Percentiles rank a stretch among this genome's conserved stretches.
Conservation (phyloP, 2,329 filamentous ascomycete genomes). For the Uncinocarpus reesii region DNA sequence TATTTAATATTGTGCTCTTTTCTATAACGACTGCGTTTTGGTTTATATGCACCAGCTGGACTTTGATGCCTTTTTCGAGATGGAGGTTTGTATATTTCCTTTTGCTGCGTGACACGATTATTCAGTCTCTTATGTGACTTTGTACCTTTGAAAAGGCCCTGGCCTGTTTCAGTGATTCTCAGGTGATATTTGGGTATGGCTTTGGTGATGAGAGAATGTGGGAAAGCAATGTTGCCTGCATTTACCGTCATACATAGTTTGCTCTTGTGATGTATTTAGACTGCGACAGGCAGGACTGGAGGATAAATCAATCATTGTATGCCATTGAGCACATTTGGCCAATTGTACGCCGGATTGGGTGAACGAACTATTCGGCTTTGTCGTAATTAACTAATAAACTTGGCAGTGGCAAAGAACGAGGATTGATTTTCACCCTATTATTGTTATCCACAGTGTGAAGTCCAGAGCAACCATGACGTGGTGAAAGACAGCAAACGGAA, state of each 20-base stretch:
- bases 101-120: not conserved
- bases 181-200: not conserved
- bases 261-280: slow-evolving; percentile 4
- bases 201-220: not conserved
- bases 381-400: not conserved
- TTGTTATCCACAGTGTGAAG: not conserved
- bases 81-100: not conserved
- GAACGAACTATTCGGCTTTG: not conserved
- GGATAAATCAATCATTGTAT: not conserved
- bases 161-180: not conserved
- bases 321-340: not conserved
- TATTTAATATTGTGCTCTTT: slow-evolving; percentile 1
- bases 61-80: not conserved
- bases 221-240: not conserved
- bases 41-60: not conserved
- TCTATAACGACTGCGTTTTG: not conserved
- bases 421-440: no score
- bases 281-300: not conserved
- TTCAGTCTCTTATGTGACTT: slow-evolving; percentile 1
- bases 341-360: not conserved
- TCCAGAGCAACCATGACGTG: slow-evolving; percentile 1
- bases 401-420: not conserved
- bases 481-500: not conserved
- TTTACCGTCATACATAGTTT: not conserved
- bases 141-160: not conserved